Evolutionary conservation across 768 basidiomycete genomes (phyloP).

Genomic region (Russula griseocarnosa): DNA sequence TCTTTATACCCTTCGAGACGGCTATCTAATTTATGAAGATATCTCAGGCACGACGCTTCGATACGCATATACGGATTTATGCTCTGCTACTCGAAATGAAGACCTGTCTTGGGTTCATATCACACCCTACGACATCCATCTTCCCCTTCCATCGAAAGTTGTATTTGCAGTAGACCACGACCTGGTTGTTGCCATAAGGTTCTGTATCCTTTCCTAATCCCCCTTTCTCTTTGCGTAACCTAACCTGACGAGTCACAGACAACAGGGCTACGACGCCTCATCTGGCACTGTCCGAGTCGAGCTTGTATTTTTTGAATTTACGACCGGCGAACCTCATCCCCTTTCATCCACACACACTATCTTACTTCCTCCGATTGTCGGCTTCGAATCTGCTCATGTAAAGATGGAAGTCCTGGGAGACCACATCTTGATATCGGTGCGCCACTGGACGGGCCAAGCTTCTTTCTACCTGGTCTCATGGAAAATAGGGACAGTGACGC

Average conservation of each 20-base stretch:
- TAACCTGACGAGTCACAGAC: not conserved
- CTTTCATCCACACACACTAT: no score
- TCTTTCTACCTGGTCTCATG: constrained; percentile 14
- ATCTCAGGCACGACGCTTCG: not conserved
- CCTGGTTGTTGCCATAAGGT: not conserved
- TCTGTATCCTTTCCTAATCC: not conserved
- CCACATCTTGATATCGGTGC: not conserved
- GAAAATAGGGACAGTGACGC: constrained; percentile 6
- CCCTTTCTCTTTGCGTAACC: not conserved
- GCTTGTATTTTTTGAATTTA: not conserved
- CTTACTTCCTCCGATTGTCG: not conserved
- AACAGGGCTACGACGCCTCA: not conserved
- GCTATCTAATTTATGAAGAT: not conserved
- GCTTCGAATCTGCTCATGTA: not conserved
- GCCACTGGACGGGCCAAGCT: not conserved
- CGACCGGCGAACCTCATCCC: not conserved
- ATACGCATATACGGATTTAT: not conserved
- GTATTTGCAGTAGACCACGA: not conserved
- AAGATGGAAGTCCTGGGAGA: not conserved
- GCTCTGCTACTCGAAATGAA: not conserved
- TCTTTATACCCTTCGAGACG: not conserved
- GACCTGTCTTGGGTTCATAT: not conserved
- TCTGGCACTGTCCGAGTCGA: not conserved
- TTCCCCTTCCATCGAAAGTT: not conserved
- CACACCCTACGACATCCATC: not conserved